Base-by-base conservation (phyloP, 2,329 filamentous ascomycete genomes). In the Epichloe gansuensis region DNA sequence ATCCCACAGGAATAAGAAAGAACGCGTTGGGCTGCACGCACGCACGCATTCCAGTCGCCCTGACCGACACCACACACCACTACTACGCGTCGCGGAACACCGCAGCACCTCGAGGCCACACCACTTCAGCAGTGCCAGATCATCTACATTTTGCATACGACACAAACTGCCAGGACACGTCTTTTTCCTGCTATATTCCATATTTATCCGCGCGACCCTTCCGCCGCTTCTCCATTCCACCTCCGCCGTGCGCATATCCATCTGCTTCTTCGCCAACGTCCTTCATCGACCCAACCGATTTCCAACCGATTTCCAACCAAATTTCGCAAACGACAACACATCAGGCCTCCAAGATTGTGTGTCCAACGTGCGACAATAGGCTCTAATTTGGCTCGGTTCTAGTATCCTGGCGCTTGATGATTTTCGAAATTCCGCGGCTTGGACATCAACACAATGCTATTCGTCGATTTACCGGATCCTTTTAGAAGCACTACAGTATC, bases 391-490 rank as follows among this genome's bases (percentile, higher is more conserved):
- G 44, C 12, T 23, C n/a, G 15, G 2, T 38, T 39, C 21, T n/a
- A 13, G 7, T 21, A 3, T 21, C 39, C 4, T 21, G 13, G 35
- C 35, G 34, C 48, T 50, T 48, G 28, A 54, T 54, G 52, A 46
- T 42, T 44, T 4, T 17, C 34, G 44, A 25, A 23, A 37, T 13
- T 44, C 5, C 9, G 43, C 43, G 25, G 37, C 48, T 23, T 39
- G 21, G 12, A 47, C n/a, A 50, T 43, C 35, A 46, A 23, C 51
- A 54, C 48, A 50, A 55, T 55, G 54, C 51, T 49, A 41, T 48
- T 39, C 45, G 28, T 50, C 51, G 51, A 55, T 25, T 28, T 53
- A 31, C 47, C 48, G 21, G 34, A 48, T 35, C n/a, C 23, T n/a
- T 47, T 21, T 12, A 48, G 31, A 50, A 55, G 21, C 12, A 43